Base-by-base conservation (phyloP, 2,329 filamentous ascomycete species). In the Calonectria leucothoes region DNA sequence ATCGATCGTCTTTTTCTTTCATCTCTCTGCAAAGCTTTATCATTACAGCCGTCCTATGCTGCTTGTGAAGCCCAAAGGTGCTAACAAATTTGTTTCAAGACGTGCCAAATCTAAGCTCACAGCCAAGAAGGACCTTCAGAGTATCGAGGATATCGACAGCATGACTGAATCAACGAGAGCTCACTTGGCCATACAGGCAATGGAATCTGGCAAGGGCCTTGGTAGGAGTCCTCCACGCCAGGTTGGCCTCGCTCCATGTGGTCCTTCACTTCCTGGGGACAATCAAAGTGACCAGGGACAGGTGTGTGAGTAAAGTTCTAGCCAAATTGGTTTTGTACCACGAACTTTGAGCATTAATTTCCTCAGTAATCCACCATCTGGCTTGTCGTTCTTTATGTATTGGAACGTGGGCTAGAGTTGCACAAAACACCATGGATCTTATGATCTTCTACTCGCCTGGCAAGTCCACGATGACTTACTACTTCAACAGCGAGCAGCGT, bases 21-120 rank as follows among this genome's bases (percentile, higher is more conserved):
- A n/a, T n/a, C n/a, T n/a, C n/a, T n/a, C n/a, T n/a, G n/a, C n/a
- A n/a, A n/a, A n/a, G n/a, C n/a, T n/a, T n/a, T n/a, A n/a, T n/a
- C n/a, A n/a, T n/a, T n/a, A n/a, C n/a, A n/a, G n/a, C n/a, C n/a
- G n/a, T n/a, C n/a, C n/a, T n/a, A n/a, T n/a, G n/a, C n/a, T n/a
- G n/a, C n/a, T n/a, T n/a, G n/a, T n/a, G n/a, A n/a, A n/a, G n/a
- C n/a, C n/a, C 20, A 17, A 4, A 25, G 5, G 61, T 48, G n/a
- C 66, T 72, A n/a, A 72, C 49, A n/a, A n/a, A 17, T 33, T 25
- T 17, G 29, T 42, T 11, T 17, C 57, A 76, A 98, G 96, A 85
- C 96, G 97, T 81, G 97, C 97, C 78, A 99, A 99, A 89, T 98
- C 99, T 83, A 99, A 99, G 93, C 93, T 98, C 87, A 89, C 98